Evolutionary conservation across 2,329 filamentous ascomycete genomes (phyloP), one percentile per base, ranked within the genome.

Genomic region (Stemphylium vesicarium): DNA sequence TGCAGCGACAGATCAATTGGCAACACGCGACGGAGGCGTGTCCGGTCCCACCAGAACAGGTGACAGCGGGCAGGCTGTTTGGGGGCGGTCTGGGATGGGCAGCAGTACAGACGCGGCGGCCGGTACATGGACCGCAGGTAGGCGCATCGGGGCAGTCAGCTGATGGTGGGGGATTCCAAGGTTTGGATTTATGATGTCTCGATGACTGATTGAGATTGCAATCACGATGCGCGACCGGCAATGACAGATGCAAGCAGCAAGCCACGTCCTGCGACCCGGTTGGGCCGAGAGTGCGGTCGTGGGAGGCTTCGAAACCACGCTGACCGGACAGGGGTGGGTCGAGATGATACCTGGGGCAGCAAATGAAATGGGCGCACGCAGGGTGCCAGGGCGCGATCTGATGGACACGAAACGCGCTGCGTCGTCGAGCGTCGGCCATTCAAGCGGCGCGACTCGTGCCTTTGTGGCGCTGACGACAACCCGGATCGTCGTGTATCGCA

Each of bases 381-480:
- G 56, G 49, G 51, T 29, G 53, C 41, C 57, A 53, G 53, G 42
- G 9, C 33, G 50, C 42, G 50, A 53, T 59, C 51, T 53, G 58
- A 43, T 53, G 40, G 53, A 60, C 46, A 57, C 68, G 68, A 71
- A 68, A 72, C 65, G 55, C 65, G 59, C 59, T 62, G 63, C 56
- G 62, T 64, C 62, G 56, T 65, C 63, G 40, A 62, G 61, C 41
- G 59, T 60, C 36, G 52, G 52, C 47, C 46, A 51, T 15, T 46
- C 45, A 50, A 1, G 92, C 90, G 50, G 91, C 59, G 87, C 0
- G 91, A 88, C 70, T 96, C 96, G 18, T 91, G 88, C 0, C 86
- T 83, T 2, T 91, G 90, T 37, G 40, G 57, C 59, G 56, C 59
- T 60, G 63, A 60, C 57, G 50, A 55, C 56, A 46, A 62, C 54